phyloP scores from a whole-genome alignment of 1,139 yeast genomes.

The Torulaspora globosa region DNA sequence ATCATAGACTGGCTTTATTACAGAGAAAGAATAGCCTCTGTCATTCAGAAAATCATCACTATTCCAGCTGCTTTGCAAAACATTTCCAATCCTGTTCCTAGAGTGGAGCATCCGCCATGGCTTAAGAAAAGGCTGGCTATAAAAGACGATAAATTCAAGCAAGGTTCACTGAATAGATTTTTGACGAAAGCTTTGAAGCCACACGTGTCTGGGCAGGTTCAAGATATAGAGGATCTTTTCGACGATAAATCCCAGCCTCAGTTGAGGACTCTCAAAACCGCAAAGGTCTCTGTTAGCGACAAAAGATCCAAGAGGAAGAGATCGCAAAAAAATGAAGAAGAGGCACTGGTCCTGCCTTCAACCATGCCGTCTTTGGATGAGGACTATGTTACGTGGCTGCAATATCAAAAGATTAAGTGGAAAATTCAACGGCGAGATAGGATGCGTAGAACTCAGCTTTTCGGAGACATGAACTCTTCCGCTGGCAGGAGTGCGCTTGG shows the following conservation, averaged over 20 bases:
- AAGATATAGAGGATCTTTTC: conserved; percentile 81
- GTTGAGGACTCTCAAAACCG: conserved; percentile 38
- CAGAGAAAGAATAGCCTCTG: conserved; percentile 85
- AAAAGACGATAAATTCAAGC: conserved; percentile 67
- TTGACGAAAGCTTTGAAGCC: conserved; percentile 42
- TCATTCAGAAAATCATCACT: conserved; percentile 88
- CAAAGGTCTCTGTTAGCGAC: conserved; percentile 50
- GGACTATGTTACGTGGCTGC: conserved; percentile 73
- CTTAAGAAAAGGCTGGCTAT: conserved; percentile 57
- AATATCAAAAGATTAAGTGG: conserved; percentile 86
- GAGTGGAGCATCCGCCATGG: conserved; percentile 96
- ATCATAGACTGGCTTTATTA: conserved; percentile 94
- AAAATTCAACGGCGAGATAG: conserved; percentile 64
- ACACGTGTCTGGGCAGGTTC: conserved; percentile 38
- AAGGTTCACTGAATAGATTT: conserved; percentile 58
- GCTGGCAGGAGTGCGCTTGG: conserved; percentile 54
- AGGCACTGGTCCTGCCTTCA: conserved; percentile 48
- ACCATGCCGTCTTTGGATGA: conserved; percentile 67
- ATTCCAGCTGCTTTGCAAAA: conserved; percentile 96
- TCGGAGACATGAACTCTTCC: conserved; percentile 60
- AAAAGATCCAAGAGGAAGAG: conserved; percentile 35
- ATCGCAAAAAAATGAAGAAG: conserved; percentile 41
- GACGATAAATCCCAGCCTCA: conserved; percentile 32
- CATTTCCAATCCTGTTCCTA: conserved; percentile 88
- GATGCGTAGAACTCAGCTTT: conserved; percentile 66